Percentiles rank a stretch among this genome's conserved stretches.
These are phyloP conservation scores for Amoebophrya sp. DNA, from an alignment of 169 alveolate genomes.

Conservation along the genomic window DNA sequence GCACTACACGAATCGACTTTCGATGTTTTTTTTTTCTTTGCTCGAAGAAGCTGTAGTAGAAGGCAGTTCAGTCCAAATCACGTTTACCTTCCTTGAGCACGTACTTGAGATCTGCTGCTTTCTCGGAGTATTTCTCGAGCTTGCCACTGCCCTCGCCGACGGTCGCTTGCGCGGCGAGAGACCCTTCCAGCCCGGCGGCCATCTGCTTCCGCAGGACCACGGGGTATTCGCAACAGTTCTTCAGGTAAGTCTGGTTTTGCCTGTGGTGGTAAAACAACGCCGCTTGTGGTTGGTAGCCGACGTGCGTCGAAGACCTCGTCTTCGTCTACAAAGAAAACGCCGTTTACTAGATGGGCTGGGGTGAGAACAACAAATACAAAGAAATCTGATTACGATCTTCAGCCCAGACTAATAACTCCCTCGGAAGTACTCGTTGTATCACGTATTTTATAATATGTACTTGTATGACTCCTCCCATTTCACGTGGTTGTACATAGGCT, in stretches of 20 bases:
- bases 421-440: too few relatives aligned
- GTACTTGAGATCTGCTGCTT: not conserved
- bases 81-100: slow-evolving; percentile 6
- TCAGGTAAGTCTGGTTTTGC: slow-evolving; percentile 6
- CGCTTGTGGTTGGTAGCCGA: not conserved
- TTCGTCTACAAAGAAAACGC: too few relatives aligned
- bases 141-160: not conserved
- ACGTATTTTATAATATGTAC: too few relatives aligned
- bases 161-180: not conserved
- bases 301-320: not conserved
- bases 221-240: slow-evolving; percentile 14
- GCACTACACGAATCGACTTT: too few relatives aligned
- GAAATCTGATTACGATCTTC: too few relatives aligned
- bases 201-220: not conserved
- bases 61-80: not conserved
- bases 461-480: slow-evolving; percentile 13
- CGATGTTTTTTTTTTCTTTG: not conserved
- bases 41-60: not conserved
- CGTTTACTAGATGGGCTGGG: too few relatives aligned
- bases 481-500: slow-evolving; percentile 10
- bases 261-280: not conserved
- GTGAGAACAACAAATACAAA: too few relatives aligned
- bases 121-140: not conserved
- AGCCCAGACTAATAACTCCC: too few relatives aligned
- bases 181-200: too few relatives aligned